Percentiles rank a stretch among this genome's conserved stretches.
Evolutionary conservation across 2,329 filamentous ascomycete genomes (phyloP).

Genomic region (Phaeosphaeria sp.): DNA sequence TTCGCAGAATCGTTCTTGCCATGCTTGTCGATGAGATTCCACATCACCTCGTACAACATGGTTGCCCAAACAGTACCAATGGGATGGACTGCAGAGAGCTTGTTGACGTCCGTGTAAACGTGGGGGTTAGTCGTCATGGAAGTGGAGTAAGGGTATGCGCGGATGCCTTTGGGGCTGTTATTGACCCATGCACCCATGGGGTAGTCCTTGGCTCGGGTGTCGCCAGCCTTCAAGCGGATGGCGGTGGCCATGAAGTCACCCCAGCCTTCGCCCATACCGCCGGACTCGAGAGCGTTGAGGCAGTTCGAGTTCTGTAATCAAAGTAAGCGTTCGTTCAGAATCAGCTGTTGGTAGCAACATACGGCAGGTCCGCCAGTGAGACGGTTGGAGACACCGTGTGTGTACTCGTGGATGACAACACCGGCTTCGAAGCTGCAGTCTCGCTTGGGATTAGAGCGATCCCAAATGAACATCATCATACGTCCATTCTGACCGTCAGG

Average conservation of each 20-base stretch:
- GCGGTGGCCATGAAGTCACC: slow-evolving; percentile 63
- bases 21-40: slow-evolving; percentile 64
- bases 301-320: slow-evolving; percentile 55
- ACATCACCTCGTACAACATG: slow-evolving; percentile 63
- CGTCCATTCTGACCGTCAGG: slow-evolving; percentile 50
- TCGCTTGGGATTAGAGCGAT: slow-evolving; percentile 54
- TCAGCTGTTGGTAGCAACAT: neutral
- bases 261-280: slow-evolving; percentile 67
- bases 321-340: neutral
- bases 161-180: slow-evolving; percentile 55
- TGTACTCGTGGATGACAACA: slow-evolving; percentile 63
- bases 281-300: slow-evolving; percentile 54
- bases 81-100: slow-evolving; percentile 51
- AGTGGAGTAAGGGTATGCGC: slow-evolving; percentile 61
- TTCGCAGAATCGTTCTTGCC: slow-evolving; percentile 56
- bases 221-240: slow-evolving; percentile 54
- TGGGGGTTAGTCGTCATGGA: slow-evolving; percentile 57
- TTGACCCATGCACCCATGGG: slow-evolving; percentile 59
- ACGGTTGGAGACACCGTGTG: slow-evolving; percentile 59
- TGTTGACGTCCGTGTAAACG: slow-evolving; percentile 56
- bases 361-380: slow-evolving; percentile 62
- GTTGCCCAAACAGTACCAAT: slow-evolving; percentile 62
- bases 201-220: slow-evolving; percentile 57
- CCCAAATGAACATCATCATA: slow-evolving; percentile 68
- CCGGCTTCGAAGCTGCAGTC: slow-evolving; percentile 65